Evolutionary conservation across 225 moss, liverwort and hornwort genomes (phyloP), one percentile per base, ranked within the genome.

Genomic region (Antitrichia curtipendula): DNA sequence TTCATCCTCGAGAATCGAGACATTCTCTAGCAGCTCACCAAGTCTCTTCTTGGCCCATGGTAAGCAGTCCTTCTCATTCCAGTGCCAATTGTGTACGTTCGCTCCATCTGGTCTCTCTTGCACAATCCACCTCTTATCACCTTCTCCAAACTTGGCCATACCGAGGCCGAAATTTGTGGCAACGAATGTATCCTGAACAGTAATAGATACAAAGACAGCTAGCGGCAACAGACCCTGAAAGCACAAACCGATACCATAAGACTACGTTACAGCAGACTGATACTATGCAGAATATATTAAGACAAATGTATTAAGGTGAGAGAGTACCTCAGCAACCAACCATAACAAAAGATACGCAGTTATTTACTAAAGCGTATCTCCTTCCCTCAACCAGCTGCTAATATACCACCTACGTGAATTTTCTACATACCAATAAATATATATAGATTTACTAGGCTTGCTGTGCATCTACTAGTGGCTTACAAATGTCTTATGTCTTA

Each of bases 41-140:
- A 99, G 94, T 64, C 94, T 92, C 87, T 95, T 97, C 88, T 91
- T 96, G 71, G 97, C 93, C 98, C 98, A 99, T 80, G 96, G 95
- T 73, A 97, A 84, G 83, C 98, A 99, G 89, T 99, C 97, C 82
- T 97, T 99, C 89, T 99, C 98, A 75, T 97, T 91, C 98, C 98
- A 99, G 88, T 99, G 98, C 98, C 98, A 99, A 93, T 97, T 97
- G 91, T 99, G 98, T 64, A 99, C 98, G 80, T 99, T 99, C 21
- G 98, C 93, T 29, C 98, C 98, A 80, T 99, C 98, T 69, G 97
- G 87, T 90, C 98, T 90, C 77, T 99, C 98, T 86, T 97, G 86
- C 19, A 99, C 98, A 62, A 99, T 99, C 98, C 98, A 99, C 75
- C 98, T 95, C 92, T 97, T 99, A 89, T 99, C 98, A 78, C 98